Evolutionary conservation across 169 alveolate genomes (phyloP).

Genomic region (Cryptosporidium bovis): DNA sequence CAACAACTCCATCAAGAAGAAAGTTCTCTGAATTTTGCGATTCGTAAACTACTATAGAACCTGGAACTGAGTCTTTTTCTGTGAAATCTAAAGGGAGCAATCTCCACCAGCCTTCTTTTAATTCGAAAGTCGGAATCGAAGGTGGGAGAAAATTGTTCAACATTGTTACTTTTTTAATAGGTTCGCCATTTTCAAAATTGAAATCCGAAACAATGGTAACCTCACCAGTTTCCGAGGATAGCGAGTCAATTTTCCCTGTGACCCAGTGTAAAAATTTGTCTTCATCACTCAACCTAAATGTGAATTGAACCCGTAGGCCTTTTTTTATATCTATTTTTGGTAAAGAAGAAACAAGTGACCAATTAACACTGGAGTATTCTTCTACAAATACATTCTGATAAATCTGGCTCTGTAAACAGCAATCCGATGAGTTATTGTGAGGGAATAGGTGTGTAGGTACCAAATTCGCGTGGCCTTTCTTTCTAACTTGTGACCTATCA

Average conservation of each 20-base stretch:
- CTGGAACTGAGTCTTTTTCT: constrained; percentile 18
- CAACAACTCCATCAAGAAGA: constrained; percentile 43
- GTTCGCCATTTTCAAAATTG: not conserved
- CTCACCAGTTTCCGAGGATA: constrained; percentile 51
- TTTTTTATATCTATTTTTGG: constrained; percentile 53
- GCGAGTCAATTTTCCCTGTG: constrained; percentile 21
- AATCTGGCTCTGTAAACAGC: constrained; percentile 49
- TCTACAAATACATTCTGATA: constrained; percentile 59
- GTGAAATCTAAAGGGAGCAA: constrained; percentile 13
- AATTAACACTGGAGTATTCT: constrained; percentile 29
- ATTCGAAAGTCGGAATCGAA: constrained; percentile 43
- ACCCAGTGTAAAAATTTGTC: constrained; percentile 6
- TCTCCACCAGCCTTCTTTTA: constrained; percentile 61
- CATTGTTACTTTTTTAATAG: constrained; percentile 7
- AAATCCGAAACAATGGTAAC: constrained; percentile 10
- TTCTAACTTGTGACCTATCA: constrained; percentile 53
- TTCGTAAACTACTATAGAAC: constrained; percentile 31
- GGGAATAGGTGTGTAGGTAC: constrained; percentile 62
- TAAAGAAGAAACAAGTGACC: constrained; percentile 32
- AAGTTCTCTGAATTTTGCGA: not conserved
- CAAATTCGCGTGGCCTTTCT: constrained; percentile 65
- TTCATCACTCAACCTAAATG: not conserved
- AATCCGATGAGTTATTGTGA: constrained; percentile 56
- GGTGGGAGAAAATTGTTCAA: constrained; percentile 53
- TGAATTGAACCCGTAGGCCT: constrained; percentile 47